A percentile compares a stretch with the other conserved stretches of the same genome.
Evolutionary conservation across 1,284 basidiomycete species (phyloP).

Genomic region (Fomitopsis schrenkii): DNA sequence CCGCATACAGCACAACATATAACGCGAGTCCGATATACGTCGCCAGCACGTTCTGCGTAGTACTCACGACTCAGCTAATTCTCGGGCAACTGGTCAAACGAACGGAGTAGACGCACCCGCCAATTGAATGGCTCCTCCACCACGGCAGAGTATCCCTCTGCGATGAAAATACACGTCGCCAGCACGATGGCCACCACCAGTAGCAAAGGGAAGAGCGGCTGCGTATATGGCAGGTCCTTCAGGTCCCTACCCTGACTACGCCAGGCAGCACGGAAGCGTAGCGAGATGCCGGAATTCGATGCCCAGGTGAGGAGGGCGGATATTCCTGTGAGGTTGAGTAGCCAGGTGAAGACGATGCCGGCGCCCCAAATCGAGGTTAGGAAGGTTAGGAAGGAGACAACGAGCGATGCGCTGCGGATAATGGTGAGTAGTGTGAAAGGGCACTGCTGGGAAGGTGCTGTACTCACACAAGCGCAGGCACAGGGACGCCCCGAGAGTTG

Average conservation of each 20-base stretch:
- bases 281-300: slow-evolving; percentile 48
- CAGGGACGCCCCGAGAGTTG: slow-evolving; percentile 60
- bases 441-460: neutral
- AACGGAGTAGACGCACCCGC: slow-evolving; percentile 20
- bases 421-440: neutral
- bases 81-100: no score
- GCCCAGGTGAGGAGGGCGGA: slow-evolving; percentile 60
- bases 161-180: slow-evolving; percentile 44
- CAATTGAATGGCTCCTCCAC: slow-evolving; percentile 30
- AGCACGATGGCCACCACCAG: slow-evolving; percentile 40
- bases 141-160: slow-evolving; percentile 35
- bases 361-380: slow-evolving; percentile 53
- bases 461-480: slow-evolving; percentile 43
- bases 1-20: slow-evolving; percentile 32
- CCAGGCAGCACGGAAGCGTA: slow-evolving; percentile 42
- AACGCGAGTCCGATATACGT: slow-evolving; percentile 37
- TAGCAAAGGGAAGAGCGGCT: slow-evolving; percentile 46
- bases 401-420: slow-evolving; percentile 37
- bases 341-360: slow-evolving; percentile 40
- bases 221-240: slow-evolving; percentile 41
- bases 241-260: slow-evolving; percentile 39
- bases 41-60: slow-evolving; percentile 36
- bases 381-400: slow-evolving; percentile 45
- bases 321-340: no score
- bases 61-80: neutral